Evolutionary conservation across 305 asterid genomes (phyloP).

Genomic region (Rubia peregrina): DNA sequence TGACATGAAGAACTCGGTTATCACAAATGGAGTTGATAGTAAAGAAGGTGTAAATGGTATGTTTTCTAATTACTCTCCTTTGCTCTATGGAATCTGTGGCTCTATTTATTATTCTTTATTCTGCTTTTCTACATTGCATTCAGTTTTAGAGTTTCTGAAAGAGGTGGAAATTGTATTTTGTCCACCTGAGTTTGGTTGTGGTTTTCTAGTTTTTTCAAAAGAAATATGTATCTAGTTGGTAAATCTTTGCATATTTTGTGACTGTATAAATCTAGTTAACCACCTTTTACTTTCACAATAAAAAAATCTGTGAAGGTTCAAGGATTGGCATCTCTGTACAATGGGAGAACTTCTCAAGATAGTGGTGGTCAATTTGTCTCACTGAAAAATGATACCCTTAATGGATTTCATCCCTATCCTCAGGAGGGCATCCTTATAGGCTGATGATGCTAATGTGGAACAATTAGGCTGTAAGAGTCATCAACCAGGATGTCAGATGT

Average conservation of each 20-base stretch:
- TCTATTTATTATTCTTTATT: neutral
- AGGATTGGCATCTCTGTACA: neutral
- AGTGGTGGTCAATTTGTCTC: neutral
- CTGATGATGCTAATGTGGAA: neutral
- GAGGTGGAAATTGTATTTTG: neutral
- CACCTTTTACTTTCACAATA: neutral
- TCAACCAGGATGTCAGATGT: neutral
- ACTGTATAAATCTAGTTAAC: neutral
- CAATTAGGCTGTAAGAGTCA: neutral
- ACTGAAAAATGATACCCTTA: neutral
- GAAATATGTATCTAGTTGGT: neutral
- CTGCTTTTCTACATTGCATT: neutral
- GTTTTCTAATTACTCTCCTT: neutral
- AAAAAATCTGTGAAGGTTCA: neutral
- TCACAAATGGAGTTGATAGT: conserved; percentile 1
- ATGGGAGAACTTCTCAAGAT: neutral
- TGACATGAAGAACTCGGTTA: neutral
- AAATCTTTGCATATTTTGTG: neutral
- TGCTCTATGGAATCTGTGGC: neutral
- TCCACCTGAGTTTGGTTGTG: neutral
- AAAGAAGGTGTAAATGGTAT: conserved; percentile 5
- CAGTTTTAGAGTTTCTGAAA: neutral
- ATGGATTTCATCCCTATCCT: neutral
- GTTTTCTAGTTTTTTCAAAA: neutral
- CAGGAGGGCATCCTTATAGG: neutral